Evolutionary conservation across 257 asterid genomes (phyloP).

Genomic region (Solanum paucissectum): DNA sequence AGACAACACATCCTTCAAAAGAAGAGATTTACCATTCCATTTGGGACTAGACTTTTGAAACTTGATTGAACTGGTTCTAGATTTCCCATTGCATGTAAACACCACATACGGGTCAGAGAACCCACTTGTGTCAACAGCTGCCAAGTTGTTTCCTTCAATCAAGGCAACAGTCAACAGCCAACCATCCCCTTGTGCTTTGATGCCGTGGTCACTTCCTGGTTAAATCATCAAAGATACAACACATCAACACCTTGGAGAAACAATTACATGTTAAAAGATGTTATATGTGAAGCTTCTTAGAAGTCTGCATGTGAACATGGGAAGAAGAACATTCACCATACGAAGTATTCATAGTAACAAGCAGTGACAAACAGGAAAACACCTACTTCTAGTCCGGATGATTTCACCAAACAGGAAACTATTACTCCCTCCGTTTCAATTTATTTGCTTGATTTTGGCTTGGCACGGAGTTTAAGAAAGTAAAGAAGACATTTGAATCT

Average conservation of each 20-base stretch:
- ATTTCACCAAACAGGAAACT: neutral
- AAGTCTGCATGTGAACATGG: neutral
- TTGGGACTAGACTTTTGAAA: conserved; percentile 75
- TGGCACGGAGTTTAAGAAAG: neutral
- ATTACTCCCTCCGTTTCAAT: neutral
- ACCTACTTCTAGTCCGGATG: neutral
- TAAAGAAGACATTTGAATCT: neutral
- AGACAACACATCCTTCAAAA: neutral
- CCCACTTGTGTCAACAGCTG: conserved; percentile 81
- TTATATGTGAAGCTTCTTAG: neutral
- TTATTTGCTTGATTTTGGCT: neutral
- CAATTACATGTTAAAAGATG: neutral
- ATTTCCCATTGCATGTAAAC: conserved; percentile 90
- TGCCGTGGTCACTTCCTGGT: conserved; percentile 82
- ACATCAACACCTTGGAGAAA: conserved; percentile 4
- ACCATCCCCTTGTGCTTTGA: conserved; percentile 94
- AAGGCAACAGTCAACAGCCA: conserved; percentile 97
- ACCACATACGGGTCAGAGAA: conserved; percentile 95
- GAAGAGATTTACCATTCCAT: conserved; percentile 68
- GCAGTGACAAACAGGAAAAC: neutral
- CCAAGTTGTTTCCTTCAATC: conserved; percentile 77
- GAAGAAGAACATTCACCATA: neutral
- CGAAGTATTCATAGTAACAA: neutral
- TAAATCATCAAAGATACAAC: conserved; percentile 2
- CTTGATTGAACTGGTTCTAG: conserved; percentile 86